A percentile compares a stretch with the other conserved stretches of the same genome.
phyloP scores from a whole-genome alignment of 805 yeast species.

The Ogataea methanolica region DNA sequence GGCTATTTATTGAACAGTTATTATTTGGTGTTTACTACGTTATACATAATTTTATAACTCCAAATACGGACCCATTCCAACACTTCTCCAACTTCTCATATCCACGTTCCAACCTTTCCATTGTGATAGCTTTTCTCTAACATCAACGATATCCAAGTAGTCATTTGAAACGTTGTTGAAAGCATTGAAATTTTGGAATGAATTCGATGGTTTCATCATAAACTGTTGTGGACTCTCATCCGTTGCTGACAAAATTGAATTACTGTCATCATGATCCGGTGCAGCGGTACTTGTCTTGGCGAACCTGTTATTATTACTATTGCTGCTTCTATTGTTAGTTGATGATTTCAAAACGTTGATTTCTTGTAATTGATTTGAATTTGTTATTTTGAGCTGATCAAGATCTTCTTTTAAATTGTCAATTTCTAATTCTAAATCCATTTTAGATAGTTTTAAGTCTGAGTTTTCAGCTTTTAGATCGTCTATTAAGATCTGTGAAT shows the following conservation, averaged over 20 bases:
- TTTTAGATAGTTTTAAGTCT: conserved; percentile 22
- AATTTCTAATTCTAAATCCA: conserved; percentile 34
- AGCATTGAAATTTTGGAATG: conserved; percentile 20
- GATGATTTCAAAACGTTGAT: conserved; percentile 25
- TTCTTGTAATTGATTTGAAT: conserved; percentile 8
- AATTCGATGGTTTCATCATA: not conserved
- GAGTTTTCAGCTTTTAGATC: conserved; percentile 19
- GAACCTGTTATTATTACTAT: conserved; percentile 16
- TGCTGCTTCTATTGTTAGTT: not conserved
- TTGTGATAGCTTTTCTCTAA: conserved; percentile 53
- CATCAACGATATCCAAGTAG: conserved; percentile 47
- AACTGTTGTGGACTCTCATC: conserved; percentile 1
- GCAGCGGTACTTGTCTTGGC: conserved; percentile 14
- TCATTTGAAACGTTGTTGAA: conserved; percentile 24
- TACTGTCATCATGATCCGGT: conserved; percentile 1
- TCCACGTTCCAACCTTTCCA: conserved; percentile 89
- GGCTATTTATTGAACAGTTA: too few species aligned
- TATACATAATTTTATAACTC: conserved; percentile 33
- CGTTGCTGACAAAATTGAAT: not conserved
- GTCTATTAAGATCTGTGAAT: conserved; percentile 6
- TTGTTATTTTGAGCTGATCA: too few species aligned
- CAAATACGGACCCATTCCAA: conserved; percentile 60
- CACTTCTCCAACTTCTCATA: conserved; percentile 76
- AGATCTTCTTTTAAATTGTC: conserved; percentile 28
- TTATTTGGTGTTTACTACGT: not conserved